Evolutionary conservation across 305 asterid genomes (phyloP), one percentile per base, ranked within the genome.

Genomic region (Ilex paraguariensis): DNA sequence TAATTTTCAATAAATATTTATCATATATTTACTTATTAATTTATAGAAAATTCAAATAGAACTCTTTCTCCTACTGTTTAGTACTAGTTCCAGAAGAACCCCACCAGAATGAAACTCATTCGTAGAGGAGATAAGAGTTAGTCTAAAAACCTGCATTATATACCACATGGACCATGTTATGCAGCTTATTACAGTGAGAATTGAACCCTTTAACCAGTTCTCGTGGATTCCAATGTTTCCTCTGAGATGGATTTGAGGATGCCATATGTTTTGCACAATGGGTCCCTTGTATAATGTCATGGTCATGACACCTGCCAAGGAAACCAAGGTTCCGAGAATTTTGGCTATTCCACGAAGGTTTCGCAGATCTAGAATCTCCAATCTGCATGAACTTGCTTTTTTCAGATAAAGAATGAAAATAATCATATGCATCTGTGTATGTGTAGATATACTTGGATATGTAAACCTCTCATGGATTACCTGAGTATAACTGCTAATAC

Each of bases 201-300:
- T 69, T 4, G 85, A 82, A 28, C 90, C 90, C 70, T 74, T 79
- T 66, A 86, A 52, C 96, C 90, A 86, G 61, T 73, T 67, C 64
- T 73, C 75, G 2, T 88, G 83, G 17, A 79, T 33, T 31, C 8
- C 77, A 6, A 62, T 62, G 36, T 69, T 74, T 31, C 82, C 84
- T 50, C 54, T 59, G 39, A 80, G 53, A 67, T 73, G 79, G 56
- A 88, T 54, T 49, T 77, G 67, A 54, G 82, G 78, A 13, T 61
- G 66, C 53, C 84, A 86, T 30, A 78, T 48, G 67, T 74, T 71
- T 67, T 70, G 60, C 61, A 84, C 58, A 13, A 74, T 60, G 30
- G 77, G 67, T 71, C 96, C 96, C 56, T 86, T 82, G 78, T 82
- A 86, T 70, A 88, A 65, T 50, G 95, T 73, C 90, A 84, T 84